A percentile compares a stretch with the other conserved stretches of the same genome.
These are phyloP conservation scores for Globisporangium emineosum DNA, from an alignment of 352 stramenopile species.

Conservation along the genomic window DNA sequence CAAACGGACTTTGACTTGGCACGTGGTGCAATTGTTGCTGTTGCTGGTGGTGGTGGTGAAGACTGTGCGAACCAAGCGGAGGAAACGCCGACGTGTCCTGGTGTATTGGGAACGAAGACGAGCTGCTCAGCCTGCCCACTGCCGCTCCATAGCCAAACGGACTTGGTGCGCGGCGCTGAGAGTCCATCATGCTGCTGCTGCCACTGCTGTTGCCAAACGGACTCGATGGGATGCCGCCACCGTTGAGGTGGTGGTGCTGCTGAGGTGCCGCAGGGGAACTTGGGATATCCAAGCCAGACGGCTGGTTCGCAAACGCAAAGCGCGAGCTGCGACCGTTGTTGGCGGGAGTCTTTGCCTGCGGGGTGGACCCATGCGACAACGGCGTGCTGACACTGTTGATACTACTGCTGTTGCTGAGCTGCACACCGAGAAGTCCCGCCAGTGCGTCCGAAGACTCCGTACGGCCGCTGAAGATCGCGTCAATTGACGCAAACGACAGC, in stretches of 20 bases:
- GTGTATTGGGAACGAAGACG: constrained; percentile 25
- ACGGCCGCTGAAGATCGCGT: constrained; percentile 78
- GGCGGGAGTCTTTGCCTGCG: constrained; percentile 20
- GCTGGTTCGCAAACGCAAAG: constrained; percentile 78
- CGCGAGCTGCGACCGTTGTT: constrained; percentile 52
- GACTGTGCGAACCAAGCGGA: constrained; percentile 28
- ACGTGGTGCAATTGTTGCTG: constrained; percentile 19
- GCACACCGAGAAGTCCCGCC: constrained; percentile 57
- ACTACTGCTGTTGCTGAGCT: constrained; percentile 29
- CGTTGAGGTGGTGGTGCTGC: background rate
- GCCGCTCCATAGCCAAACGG: constrained; percentile 20
- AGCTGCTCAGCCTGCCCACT: constrained; percentile 8
- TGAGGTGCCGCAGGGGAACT: constrained; percentile 4
- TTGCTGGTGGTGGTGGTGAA: constrained; percentile 22
- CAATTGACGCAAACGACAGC: constrained; percentile 77
- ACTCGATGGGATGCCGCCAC: constrained; percentile 15
- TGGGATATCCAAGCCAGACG: constrained; percentile 19
- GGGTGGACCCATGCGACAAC: constrained; percentile 30
- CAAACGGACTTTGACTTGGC: constrained; percentile 27
- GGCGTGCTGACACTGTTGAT: constrained; percentile 20
- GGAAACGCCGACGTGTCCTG: constrained; percentile 39
- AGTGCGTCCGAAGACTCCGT: constrained; percentile 73
- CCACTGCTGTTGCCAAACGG: constrained; percentile 11
- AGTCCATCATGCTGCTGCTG: constrained; percentile 11
- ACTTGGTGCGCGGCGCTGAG: constrained; percentile 7